Base-by-base conservation (phyloP, 805 yeast genomes). In the Torulaspora franciscae region DNA sequence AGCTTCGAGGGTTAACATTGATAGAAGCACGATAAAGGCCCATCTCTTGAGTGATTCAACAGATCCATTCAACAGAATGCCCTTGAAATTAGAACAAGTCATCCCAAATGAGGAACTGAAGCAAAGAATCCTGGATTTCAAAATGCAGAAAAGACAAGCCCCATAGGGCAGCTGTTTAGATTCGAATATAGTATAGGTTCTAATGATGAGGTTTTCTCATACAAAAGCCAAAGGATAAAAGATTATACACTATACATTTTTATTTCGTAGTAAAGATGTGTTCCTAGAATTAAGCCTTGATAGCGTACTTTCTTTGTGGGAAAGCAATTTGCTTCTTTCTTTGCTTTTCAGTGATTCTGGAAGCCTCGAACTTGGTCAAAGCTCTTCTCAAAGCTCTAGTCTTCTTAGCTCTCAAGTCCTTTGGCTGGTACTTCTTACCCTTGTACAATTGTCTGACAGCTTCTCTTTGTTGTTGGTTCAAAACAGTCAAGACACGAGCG, bases 331-430 rank as follows among this genome's bases (percentile, higher is more conserved):
- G 80, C 76, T 79, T 83, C 90, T 93, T 93, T 76, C 79, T 80
- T 71, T 90, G 88, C 81, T 85, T 89, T 64, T 75, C 84, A 68
- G 98, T 91, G 72, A 76, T 74, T 72, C 76, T 76, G 65, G 79
- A 68, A 71, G 86, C 83, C 79, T 93, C 96, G 74, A 74, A 73
- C 70, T 84, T 79, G 74, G 97, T 81, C 71, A 93, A 81, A 71
- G 83, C 81, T 82, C 98, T 86, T 86, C 99, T 91, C 76, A 91
- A 77, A 74, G 99, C 98, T 84, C 98, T 91, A 76, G 99, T 93
- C 85, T 93, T 87, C 91, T 93, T 93, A 66, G 89, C 95, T 80
- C 98, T 91, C 78, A 93, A 82, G 74, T 90, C 97, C 81, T 91
- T 90, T 80, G 99, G 98, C 74, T 81, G 79, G 83, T 81, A 85